Percentiles rank a stretch among this genome's conserved stretches.
These are phyloP conservation scores for Stentor roeselii DNA, from an alignment of 73 alveolate genomes.

Conservation along the genomic window DNA sequence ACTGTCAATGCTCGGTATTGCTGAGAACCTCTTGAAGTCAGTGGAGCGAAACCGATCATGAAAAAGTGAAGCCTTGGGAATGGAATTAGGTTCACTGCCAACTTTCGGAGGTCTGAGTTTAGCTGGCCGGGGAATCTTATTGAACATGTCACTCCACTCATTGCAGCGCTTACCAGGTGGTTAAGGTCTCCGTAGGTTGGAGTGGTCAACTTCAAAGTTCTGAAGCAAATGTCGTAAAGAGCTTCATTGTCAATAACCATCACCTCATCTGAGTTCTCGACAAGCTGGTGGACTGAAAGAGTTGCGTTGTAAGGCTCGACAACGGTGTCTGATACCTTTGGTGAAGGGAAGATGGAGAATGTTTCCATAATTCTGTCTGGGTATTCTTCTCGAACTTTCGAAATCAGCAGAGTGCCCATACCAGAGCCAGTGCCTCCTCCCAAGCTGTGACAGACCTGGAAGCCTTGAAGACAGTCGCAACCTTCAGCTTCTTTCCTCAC, in stretches of 20 bases:
- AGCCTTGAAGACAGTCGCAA: conserved; percentile 56
- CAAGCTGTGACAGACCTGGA: conserved; percentile 50
- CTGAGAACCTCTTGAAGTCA: conserved; percentile 30
- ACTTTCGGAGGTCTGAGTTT: conserved; percentile 51
- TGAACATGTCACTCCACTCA: conserved; percentile 46
- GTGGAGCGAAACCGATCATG: conserved; percentile 38
- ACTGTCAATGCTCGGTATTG: not conserved
- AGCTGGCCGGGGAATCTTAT: conserved; percentile 55
- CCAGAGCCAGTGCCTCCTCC: conserved; percentile 77
- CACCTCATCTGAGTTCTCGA: not conserved
- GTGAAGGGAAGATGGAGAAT: conserved; percentile 25
- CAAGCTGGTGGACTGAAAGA: not conserved
- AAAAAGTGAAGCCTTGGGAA: conserved; percentile 64
- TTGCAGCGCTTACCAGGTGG: conserved; percentile 32
- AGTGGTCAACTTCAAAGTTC: conserved; percentile 15
- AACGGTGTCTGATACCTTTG: conserved; percentile 54
- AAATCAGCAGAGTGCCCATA: conserved; percentile 20
- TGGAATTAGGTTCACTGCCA: conserved; percentile 54
- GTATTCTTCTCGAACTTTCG: conserved; percentile 25
- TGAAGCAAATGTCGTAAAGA: conserved; percentile 44
- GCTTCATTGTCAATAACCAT: conserved; percentile 37
- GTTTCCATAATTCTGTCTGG: not conserved
- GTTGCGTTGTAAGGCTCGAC: conserved; percentile 73
- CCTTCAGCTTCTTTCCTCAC: conserved; percentile 40
- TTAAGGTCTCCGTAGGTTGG: conserved; percentile 50